Percentiles rank a stretch among this genome's conserved stretches.
These are phyloP conservation scores for Eugenia klotzschiana DNA, from an alignment of 441 rosid genomes.

Conservation along the genomic window DNA sequence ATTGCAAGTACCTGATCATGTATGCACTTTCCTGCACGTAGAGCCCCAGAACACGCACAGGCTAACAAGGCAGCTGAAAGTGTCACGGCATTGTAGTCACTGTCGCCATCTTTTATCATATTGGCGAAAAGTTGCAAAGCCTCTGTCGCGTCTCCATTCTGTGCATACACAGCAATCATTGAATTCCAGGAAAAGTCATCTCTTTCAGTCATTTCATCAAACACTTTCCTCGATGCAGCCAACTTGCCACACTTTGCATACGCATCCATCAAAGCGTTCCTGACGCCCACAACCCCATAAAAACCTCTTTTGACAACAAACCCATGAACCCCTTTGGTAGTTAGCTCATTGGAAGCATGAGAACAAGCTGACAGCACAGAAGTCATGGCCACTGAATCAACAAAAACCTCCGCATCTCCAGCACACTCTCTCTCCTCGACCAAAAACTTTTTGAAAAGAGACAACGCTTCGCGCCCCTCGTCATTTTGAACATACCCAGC, in stretches of 20 bases:
- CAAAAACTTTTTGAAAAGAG: slow-evolving; percentile 51
- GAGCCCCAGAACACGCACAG: slow-evolving; percentile 53
- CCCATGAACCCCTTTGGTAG: slow-evolving; percentile 48
- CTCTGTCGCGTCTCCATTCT: slow-evolving; percentile 46
- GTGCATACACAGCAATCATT: slow-evolving; percentile 58
- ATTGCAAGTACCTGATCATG: slow-evolving; percentile 53
- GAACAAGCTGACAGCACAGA: slow-evolving; percentile 75
- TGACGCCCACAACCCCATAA: slow-evolving; percentile 35
- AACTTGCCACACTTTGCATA: slow-evolving; percentile 56
- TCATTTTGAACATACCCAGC: slow-evolving; percentile 56
- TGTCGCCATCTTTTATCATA: slow-evolving; percentile 25
- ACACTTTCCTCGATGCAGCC: slow-evolving; percentile 44
- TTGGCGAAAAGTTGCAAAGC: slow-evolving; percentile 41
- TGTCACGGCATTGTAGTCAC: slow-evolving; percentile 48
- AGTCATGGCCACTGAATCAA: slow-evolving; percentile 54
- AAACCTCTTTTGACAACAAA: slow-evolving; percentile 51
- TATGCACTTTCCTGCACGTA: slow-evolving; percentile 47
- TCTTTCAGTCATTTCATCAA: slow-evolving; percentile 46
- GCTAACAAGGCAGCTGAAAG: slow-evolving; percentile 57
- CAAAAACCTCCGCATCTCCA: slow-evolving; percentile 9
- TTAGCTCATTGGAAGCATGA: slow-evolving; percentile 24
- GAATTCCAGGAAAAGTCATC: slow-evolving; percentile 72
- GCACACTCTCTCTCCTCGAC: slow-evolving; percentile 25
- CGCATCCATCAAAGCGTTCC: slow-evolving; percentile 58
- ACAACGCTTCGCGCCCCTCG: slow-evolving; percentile 33